A percentile compares a stretch with the other conserved stretches of the same genome.
Conservation (phyloP, 2,329 filamentous ascomycete genomes). For the Remersonia thermophila region DNA sequence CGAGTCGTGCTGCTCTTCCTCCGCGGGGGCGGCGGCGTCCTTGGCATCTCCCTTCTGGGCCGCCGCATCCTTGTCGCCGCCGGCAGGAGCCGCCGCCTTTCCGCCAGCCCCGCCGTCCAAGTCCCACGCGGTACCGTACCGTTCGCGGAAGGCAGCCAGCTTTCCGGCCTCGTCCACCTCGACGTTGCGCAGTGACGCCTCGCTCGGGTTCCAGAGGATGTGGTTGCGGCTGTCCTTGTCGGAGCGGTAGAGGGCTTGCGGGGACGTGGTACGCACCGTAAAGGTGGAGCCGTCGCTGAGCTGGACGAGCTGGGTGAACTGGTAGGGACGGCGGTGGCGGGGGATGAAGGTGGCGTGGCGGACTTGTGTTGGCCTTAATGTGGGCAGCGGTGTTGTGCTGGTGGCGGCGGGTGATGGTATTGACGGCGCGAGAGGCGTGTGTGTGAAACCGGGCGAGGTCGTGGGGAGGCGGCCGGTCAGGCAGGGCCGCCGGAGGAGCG, state of each 20-base stretch:
- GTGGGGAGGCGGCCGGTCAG: conserved; percentile 11
- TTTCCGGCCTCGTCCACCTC: conserved; percentile 92
- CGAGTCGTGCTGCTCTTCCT: conserved; percentile 22
- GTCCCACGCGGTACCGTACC: conserved; percentile 81
- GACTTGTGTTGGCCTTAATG: conserved; percentile 37
- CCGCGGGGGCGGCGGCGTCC: conserved; percentile 15
- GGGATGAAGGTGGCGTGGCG: conserved; percentile 75
- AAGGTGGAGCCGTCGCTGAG: conserved; percentile 84
- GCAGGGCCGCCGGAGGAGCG: conserved; percentile 20
- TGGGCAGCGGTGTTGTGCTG: conserved; percentile 2
- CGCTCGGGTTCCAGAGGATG: conserved; percentile 78
- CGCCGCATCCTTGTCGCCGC: conserved; percentile 10
- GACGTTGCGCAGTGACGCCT: conserved; percentile 69
- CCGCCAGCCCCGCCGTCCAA: conserved; percentile 27
- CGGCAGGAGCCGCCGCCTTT: conserved; percentile 7
- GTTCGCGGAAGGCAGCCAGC: conserved; percentile 70
- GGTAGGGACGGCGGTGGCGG: conserved; percentile 85
- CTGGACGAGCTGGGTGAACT: conserved; percentile 91
- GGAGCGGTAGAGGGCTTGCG: conserved; percentile 44
- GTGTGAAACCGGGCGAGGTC: conserved; percentile 4
- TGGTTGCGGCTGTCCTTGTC: conserved; percentile 83
- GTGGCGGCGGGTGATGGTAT: conserved; percentile 10
- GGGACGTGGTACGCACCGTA: conserved; percentile 65
- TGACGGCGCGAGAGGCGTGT: conserved; percentile 2
- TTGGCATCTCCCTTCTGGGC: conserved; percentile 6